Conservation (phyloP, 306 rosid genomes). For the Vigna angularis region DNA sequence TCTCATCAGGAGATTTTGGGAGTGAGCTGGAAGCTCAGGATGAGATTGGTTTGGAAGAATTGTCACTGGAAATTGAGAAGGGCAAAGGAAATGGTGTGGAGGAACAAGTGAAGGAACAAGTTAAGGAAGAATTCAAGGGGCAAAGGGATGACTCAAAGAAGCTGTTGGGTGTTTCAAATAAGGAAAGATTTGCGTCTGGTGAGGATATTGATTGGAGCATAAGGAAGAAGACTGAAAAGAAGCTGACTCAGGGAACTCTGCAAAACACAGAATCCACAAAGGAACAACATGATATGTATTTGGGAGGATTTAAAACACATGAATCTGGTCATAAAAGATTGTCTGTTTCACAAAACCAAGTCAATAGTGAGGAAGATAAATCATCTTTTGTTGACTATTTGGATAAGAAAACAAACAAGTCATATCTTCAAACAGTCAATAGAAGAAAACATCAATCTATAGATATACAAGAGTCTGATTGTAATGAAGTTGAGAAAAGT, state of each 20-base stretch:
- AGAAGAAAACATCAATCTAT: constrained; percentile 50
- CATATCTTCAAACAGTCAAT: constrained; percentile 52
- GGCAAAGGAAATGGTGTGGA: constrained; percentile 45
- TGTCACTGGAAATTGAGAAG: constrained; percentile 51
- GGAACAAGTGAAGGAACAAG: constrained; percentile 46
- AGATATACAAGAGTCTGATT: constrained; percentile 48
- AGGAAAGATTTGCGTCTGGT: constrained; percentile 44
- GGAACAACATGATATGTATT: constrained; percentile 53
- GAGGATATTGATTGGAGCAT: constrained; percentile 58
- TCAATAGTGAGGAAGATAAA: constrained; percentile 51
- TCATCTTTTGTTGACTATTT: constrained; percentile 47
- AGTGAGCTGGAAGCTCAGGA: constrained; percentile 70
- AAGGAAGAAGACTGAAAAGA: constrained; percentile 79
- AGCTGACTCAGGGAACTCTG: constrained; percentile 48
- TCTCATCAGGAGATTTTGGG: constrained; percentile 69
- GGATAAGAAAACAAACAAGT: constrained; percentile 52
- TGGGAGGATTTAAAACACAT: constrained; percentile 46
- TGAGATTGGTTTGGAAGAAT: constrained; percentile 62
- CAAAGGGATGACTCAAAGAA: constrained; percentile 42
- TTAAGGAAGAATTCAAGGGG: constrained; percentile 51
- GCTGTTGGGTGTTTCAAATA: constrained; percentile 43
- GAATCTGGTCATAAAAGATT: constrained; percentile 52
- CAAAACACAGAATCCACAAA: constrained; percentile 53
- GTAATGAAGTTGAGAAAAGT: constrained; percentile 47
- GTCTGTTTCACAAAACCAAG: constrained; percentile 58